Evolutionary conservation across 345 rosid genomes (phyloP).

Genomic region (Lagerstroemia speciosa): DNA sequence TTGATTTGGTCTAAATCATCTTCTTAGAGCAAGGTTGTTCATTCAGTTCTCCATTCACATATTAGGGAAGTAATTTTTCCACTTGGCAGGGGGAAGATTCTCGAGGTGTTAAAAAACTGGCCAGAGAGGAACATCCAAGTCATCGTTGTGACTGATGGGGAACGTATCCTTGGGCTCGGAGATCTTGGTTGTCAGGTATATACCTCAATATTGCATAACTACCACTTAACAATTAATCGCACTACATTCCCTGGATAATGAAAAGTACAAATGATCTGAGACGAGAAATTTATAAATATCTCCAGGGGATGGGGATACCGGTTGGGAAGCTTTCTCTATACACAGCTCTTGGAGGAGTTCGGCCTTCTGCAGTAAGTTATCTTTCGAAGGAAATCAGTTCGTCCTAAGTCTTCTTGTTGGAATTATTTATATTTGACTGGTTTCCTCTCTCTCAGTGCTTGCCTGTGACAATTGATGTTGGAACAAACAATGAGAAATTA

Average conservation of each 20-base stretch:
- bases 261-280: background rate
- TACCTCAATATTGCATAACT: background rate
- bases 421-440: background rate
- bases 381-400: background rate
- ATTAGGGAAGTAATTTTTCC: background rate
- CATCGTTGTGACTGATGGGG: conserved; percentile 94
- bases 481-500: conserved; percentile 86
- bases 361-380: conserved; percentile 86
- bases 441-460: conserved; percentile 51
- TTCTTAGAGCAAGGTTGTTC: background rate
- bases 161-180: conserved; percentile 90
- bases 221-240: background rate
- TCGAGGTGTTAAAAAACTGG: conserved; percentile 88
- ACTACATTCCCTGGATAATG: background rate
- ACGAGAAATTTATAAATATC: background rate
- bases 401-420: background rate
- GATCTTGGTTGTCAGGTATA: conserved; percentile 95
- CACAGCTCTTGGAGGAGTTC: conserved; percentile 95
- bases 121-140: conserved; percentile 91
- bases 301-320: conserved; percentile 96
- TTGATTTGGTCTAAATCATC: background rate
- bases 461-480: conserved; percentile 95
- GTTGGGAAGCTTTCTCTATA: conserved; percentile 92
- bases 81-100: conserved; percentile 62
- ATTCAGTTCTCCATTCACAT: background rate